Evolutionary conservation across 2,329 filamentous ascomycete genomes (phyloP).

Genomic region (Phialophora expanda): DNA sequence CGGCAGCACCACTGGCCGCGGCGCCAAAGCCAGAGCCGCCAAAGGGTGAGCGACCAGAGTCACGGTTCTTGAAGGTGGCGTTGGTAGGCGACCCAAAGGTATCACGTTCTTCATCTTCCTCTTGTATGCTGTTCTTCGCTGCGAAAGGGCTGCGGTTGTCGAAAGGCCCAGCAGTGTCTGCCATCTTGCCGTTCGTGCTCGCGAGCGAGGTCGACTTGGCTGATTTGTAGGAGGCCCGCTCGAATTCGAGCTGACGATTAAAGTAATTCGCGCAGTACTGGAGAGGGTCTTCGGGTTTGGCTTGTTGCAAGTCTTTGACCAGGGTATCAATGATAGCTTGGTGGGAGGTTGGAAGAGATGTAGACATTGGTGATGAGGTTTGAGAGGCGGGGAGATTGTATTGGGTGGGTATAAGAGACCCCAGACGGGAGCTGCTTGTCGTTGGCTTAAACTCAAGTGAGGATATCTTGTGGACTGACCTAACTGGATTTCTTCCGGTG

Average conservation of each 20-base stretch:
- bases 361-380: constrained; percentile 38
- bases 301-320: constrained; percentile 64
- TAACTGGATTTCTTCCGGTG: constrained; percentile 12
- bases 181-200: constrained; percentile 63
- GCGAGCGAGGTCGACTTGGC: constrained; percentile 52
- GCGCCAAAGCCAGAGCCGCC: constrained; percentile 59
- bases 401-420: constrained; percentile 19
- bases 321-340: constrained; percentile 67
- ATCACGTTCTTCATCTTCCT: constrained; percentile 79
- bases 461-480: constrained; percentile 17
- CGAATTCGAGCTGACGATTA: constrained; percentile 66
- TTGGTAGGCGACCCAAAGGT: constrained; percentile 75
- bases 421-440: constrained; percentile 17
- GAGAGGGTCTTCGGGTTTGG: constrained; percentile 67
- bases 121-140: constrained; percentile 66
- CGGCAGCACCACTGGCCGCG: constrained; percentile 49
- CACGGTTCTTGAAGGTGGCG: constrained; percentile 58
- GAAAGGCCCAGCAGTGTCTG: constrained; percentile 77
- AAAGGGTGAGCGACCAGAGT: constrained; percentile 50
- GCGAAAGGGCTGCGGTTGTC: constrained; percentile 82
- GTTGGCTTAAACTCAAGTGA: constrained; percentile 23
- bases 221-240: constrained; percentile 60
- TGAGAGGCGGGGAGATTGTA: constrained; percentile 29
- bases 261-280: constrained; percentile 75
- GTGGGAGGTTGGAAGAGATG: constrained; percentile 61